A percentile compares a stretch with the other conserved stretches of the same genome.
Conservation (phyloP, 2,329 filamentous ascomycete genomes). For the Meredithiella fracta region DNA sequence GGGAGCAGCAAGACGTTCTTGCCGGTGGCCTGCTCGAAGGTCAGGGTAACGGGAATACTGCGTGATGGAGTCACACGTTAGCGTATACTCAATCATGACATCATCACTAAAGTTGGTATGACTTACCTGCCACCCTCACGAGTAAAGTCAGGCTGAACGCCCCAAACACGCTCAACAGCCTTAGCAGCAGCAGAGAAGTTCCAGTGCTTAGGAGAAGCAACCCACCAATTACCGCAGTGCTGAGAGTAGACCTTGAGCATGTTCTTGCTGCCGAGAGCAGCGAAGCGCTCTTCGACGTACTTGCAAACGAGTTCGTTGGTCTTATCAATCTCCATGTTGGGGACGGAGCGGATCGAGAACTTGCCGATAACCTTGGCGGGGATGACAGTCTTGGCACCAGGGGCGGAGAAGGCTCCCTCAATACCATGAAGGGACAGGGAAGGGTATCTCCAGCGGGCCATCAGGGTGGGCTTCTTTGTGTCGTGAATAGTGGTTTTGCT, state of each 20-base stretch:
- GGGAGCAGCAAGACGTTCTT: conserved; percentile 94
- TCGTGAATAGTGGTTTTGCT: conserved; percentile 74
- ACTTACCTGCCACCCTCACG: conserved; percentile 77
- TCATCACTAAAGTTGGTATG: neutral
- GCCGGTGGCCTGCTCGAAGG: conserved; percentile 90
- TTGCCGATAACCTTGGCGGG: conserved; percentile 96
- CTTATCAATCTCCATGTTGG: conserved; percentile 85
- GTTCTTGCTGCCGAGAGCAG: conserved; percentile 84
- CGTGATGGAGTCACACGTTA: neutral
- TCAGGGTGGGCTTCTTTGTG: conserved; percentile 81
- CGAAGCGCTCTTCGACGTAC: conserved; percentile 70
- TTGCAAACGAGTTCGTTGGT: conserved; percentile 76
- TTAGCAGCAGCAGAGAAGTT: conserved; percentile 91
- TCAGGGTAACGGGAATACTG: conserved; percentile 90
- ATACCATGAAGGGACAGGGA: conserved; percentile 88
- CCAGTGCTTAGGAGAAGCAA: conserved; percentile 94
- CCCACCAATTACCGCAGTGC: conserved; percentile 98
- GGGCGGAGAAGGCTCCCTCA: conserved; percentile 84
- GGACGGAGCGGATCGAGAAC: conserved; percentile 94
- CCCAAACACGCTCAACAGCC: conserved; percentile 92
- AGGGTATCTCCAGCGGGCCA: conserved; percentile 91
- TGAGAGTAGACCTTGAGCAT: conserved; percentile 63
- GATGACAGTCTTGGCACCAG: conserved; percentile 95
- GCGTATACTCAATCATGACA: neutral
- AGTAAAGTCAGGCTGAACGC: conserved; percentile 84